These are phyloP conservation scores for Alternaria gaisen DNA, from an alignment of 2,329 filamentous ascomycete genomes.

Conservation along the genomic window DNA sequence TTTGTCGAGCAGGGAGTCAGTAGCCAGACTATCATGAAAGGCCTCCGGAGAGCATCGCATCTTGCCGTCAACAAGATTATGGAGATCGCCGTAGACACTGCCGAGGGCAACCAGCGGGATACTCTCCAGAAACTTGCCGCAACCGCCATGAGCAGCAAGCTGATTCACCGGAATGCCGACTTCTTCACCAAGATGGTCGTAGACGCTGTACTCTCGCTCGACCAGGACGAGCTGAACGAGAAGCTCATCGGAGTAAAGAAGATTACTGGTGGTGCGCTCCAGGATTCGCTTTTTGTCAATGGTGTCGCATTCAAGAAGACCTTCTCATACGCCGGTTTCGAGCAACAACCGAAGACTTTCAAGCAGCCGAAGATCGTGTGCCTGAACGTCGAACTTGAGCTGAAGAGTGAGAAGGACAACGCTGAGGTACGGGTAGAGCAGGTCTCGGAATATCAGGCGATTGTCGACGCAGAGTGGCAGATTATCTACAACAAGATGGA, in stretches of 20 bases:
- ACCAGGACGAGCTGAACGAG: constrained; percentile 97
- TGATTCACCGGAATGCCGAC: constrained; percentile 94
- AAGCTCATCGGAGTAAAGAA: constrained; percentile 99
- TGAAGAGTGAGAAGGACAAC: constrained; percentile 99
- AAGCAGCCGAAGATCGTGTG: constrained; percentile 95
- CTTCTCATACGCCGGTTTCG: constrained; percentile 98
- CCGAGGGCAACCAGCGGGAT: constrained; percentile 83
- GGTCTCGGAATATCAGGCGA: constrained; percentile 98
- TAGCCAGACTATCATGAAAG: constrained; percentile 97
- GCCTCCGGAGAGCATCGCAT: constrained; percentile 81
- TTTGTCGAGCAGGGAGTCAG: constrained; percentile 96
- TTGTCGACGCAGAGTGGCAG: constrained; percentile 99
- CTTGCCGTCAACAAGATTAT: constrained; percentile 99
- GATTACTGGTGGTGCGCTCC: constrained; percentile 93
- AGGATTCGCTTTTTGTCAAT: constrained; percentile 96
- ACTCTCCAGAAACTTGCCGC: constrained; percentile 88
- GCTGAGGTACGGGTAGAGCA: constrained; percentile 98
- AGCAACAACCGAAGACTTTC: constrained; percentile 98
- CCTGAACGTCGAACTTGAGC: constrained; percentile 95
- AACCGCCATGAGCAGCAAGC: constrained; percentile 99
- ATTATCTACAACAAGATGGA: constrained; percentile 99
- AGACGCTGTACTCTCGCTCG: constrained; percentile 91
- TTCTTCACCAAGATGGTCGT: constrained; percentile 99
- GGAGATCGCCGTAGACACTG: constrained; percentile 90
- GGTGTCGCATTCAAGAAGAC: constrained; percentile 99